Evolutionary conservation across 257 asterid species (phyloP).

Genomic region (Lycium barbarum): DNA sequence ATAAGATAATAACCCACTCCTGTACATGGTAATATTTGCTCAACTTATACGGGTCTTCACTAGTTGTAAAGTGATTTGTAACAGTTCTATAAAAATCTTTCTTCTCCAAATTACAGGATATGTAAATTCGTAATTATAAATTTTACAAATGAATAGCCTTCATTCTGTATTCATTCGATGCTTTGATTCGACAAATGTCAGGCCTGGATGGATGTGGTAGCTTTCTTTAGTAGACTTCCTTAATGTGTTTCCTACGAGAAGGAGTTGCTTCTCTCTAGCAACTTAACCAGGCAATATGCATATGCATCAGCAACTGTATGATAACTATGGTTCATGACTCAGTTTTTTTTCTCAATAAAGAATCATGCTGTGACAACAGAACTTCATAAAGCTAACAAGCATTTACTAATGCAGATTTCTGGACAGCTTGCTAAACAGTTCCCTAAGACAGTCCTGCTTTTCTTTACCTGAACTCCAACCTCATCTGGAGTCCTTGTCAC

Average conservation of each 20-base stretch:
- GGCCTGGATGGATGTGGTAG: slow-evolving; percentile 13
- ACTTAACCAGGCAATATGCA: neutral
- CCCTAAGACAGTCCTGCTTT: slow-evolving; percentile 58
- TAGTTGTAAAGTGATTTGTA: neutral
- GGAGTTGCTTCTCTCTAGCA: neutral
- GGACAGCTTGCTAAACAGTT: slow-evolving; percentile 71
- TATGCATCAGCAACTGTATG: slow-evolving; percentile 20
- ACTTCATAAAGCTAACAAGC: slow-evolving; percentile 35
- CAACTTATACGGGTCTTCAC: neutral
- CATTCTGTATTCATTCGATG: neutral
- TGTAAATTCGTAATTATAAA: neutral
- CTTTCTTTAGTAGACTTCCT: slow-evolving; percentile 2
- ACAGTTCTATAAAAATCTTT: neutral
- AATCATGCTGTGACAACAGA: slow-evolving; percentile 34
- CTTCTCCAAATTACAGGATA: neutral
- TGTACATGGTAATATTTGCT: slow-evolving; percentile 9
- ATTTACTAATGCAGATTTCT: slow-evolving; percentile 59
- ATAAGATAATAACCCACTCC: slow-evolving; percentile 15
- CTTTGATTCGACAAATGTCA: slow-evolving; percentile 11
- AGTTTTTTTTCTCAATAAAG: neutral
- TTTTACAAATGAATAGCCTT: neutral
- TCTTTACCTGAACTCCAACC: slow-evolving; percentile 77
- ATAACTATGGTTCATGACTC: neutral
- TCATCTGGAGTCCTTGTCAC: slow-evolving; percentile 47
- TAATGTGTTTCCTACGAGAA: neutral